Conservation (phyloP, 2,329 filamentous ascomycete genomes). For the Clonostachys rosea region DNA sequence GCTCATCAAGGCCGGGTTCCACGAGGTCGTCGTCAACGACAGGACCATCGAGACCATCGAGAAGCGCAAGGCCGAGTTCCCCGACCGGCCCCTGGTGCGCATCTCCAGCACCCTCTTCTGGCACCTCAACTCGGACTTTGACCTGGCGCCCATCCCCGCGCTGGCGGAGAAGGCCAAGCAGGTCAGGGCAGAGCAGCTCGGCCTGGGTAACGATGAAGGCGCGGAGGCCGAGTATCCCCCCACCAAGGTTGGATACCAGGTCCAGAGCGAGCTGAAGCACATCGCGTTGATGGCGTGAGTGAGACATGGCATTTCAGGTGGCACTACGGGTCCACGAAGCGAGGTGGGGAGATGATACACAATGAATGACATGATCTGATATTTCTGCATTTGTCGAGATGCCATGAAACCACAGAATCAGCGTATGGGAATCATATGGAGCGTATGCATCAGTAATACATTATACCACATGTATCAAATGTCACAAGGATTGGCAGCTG, state of each 20-base stretch:
- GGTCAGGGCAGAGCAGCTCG: conserved; percentile 40
- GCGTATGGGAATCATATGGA: no score
- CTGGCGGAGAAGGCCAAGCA: conserved; percentile 37
- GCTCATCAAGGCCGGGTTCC: conserved; percentile 56
- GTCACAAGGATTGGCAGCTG: no score
- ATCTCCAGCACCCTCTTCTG: conserved; percentile 60
- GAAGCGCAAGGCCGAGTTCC: conserved; percentile 29
- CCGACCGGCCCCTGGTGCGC: conserved; percentile 46
- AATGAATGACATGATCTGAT: no score
- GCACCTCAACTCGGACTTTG: conserved; percentile 53
- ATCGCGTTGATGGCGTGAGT: conserved; percentile 34
- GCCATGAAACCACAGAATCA: no score
- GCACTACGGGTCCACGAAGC: no score
- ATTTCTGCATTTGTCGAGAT: no score
- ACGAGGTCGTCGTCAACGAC: conserved; percentile 56
- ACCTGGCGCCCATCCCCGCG: conserved; percentile 44
- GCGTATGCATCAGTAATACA: no score
- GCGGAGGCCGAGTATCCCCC: conserved; percentile 38
- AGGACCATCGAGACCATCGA: conserved; percentile 42
- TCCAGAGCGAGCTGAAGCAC: conserved; percentile 31
- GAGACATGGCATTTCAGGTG: background rate
- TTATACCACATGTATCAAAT: no score
- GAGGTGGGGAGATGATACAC: no score
- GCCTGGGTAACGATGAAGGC: conserved; percentile 49
- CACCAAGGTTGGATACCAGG: conserved; percentile 56